Evolutionary conservation across 2,329 filamentous ascomycete species (phyloP), one percentile per base, ranked within the genome.

Genomic region (Cryphonectria parasitica): DNA sequence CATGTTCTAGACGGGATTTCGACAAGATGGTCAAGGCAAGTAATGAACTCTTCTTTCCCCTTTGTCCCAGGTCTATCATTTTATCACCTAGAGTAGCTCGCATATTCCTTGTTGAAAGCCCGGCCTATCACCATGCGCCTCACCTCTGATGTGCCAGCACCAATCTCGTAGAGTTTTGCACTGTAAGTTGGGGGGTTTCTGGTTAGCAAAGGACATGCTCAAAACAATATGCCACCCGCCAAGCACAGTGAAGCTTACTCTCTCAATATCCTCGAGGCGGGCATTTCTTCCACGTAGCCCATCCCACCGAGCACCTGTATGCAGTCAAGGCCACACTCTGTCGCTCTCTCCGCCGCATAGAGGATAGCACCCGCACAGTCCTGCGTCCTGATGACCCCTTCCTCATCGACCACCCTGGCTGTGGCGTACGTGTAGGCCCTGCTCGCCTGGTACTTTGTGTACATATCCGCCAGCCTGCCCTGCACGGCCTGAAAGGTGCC

Each of bases 271-370:
- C 95, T 86, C 31, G 95, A 97, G 0, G 94, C 95, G 0, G 94
- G 91, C 83, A 98, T 94, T 82, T 99, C 96, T 80, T 98, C 97
- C 75, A 97, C 89, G 78, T 98, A 98, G 3, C 95, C 95, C 89
- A 95, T 98, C 0, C 95, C 96, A 25, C 96, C 96, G 77, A 99
- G 88, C 71, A 97, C 86, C 82, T 99, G 96, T 71, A 98, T 93
- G 62, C 92, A 93, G 81, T 98, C 95, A 41, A 97, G 86, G 0
- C 93, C 88, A 71, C 90, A 93, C 82, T 98, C 94, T 0, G 93
- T 97, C 15, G 95, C 95, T 45, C 94, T 84, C 83, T 98, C 95
- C 0, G 94, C 95, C 1, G 95, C 94, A 81, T 97, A 98, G 74
- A 98, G 82, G 73, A 98, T 98, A 2, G 94, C 93, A 52, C 95